Conservation (phyloP, 202 grass and related monocot genomes). For the Digitaria exilis region DNA sequence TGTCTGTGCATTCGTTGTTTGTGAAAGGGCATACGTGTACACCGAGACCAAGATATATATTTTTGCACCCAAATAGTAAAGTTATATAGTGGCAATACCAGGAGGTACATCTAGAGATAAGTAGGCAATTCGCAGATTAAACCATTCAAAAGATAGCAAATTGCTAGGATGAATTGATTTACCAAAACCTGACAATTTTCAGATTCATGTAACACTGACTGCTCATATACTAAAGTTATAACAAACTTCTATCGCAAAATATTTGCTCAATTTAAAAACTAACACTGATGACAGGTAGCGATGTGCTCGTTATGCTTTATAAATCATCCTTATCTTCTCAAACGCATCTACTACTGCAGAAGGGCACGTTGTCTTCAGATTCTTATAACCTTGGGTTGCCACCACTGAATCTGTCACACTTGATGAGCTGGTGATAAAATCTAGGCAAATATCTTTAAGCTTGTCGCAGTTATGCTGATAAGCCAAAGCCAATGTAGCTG, state of each 20-base stretch:
- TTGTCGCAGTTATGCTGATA: conserved; percentile 43
- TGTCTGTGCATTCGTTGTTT: no score
- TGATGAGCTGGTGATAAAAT: conserved; percentile 18
- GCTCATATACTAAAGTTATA: neutral
- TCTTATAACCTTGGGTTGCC: neutral
- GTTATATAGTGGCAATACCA: no score
- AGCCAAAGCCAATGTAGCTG: conserved; percentile 37
- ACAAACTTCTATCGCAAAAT: no score
- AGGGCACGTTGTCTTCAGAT: neutral
- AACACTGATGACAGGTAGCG: neutral
- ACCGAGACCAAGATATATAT: no score
- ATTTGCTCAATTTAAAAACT: neutral
- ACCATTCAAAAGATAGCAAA: no score
- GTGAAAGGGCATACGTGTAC: no score
- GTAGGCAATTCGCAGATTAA: no score
- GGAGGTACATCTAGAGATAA: no score
- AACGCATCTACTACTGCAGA: neutral
- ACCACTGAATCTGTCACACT: neutral
- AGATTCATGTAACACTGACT: neutral
- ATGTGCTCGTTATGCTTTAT: neutral
- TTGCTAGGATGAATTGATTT: no score
- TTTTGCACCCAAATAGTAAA: no score
- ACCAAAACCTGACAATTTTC: no score
- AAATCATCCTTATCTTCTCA: neutral
- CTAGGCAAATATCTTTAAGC: no score